Conservation (phyloP, 148 eudicot species). For the Rhododendron molle region DNA sequence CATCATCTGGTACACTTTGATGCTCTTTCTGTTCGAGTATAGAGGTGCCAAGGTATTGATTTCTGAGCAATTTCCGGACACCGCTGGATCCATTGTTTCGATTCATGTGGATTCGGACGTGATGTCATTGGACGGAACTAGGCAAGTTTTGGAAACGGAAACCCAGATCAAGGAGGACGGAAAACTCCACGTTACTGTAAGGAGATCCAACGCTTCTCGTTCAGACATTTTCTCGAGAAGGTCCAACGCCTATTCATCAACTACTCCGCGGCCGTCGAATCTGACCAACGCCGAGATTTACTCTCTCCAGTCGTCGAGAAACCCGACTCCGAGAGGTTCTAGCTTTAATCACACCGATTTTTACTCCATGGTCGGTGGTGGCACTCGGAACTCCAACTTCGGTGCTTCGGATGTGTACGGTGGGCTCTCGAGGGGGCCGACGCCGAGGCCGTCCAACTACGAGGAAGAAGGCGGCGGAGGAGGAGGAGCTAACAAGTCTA, state of each 20-base stretch:
- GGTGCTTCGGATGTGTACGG: slow-evolving; percentile 70
- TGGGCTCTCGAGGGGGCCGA: slow-evolving; percentile 53
- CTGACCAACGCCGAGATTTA: slow-evolving; percentile 89
- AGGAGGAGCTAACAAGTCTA: slow-evolving; percentile 16
- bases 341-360: slow-evolving; percentile 85
- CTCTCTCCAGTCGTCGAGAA: slow-evolving; percentile 67
- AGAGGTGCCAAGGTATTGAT: slow-evolving; percentile 71
- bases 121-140: slow-evolving; percentile 61
- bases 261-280: slow-evolving; percentile 64
- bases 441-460: slow-evolving; percentile 74
- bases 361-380: slow-evolving; percentile 38
- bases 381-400: slow-evolving; percentile 62
- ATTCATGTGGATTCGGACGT: slow-evolving; percentile 90
- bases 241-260: slow-evolving; percentile 49
- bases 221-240: slow-evolving; percentile 69
- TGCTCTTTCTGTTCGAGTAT: slow-evolving; percentile 89
- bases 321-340: slow-evolving; percentile 79
- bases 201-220: slow-evolving; percentile 72
- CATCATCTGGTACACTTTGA: slow-evolving; percentile 88
- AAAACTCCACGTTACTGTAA: slow-evolving; percentile 67
- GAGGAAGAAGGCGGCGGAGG: slow-evolving; percentile 50
- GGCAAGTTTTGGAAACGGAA: slow-evolving; percentile 62
- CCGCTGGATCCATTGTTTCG: slow-evolving; percentile 80
- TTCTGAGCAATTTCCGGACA: slow-evolving; percentile 87
- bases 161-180: slow-evolving; percentile 82